A percentile compares a stretch with the other conserved stretches of the same genome.
phyloP scores from a whole-genome alignment of 2,329 filamentous ascomycete genomes.

The Alternaria sp. region DNA sequence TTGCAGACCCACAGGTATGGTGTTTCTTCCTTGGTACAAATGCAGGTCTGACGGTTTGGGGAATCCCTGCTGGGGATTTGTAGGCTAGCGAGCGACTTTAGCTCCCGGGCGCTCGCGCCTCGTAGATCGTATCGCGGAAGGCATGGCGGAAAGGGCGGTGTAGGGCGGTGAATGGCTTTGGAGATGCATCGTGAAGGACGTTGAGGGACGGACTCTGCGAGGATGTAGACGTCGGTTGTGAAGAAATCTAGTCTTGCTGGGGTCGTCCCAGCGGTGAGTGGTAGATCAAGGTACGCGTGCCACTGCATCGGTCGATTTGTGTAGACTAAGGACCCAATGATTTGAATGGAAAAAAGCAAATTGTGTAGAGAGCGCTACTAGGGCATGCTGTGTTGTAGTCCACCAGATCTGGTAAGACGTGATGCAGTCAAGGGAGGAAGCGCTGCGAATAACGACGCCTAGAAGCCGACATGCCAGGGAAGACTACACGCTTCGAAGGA shows the following conservation, averaged over 20 bases:
- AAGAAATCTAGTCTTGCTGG: not conserved
- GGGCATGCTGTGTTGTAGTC: slow-evolving; percentile 7
- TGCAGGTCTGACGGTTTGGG: slow-evolving; percentile 4
- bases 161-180: slow-evolving; percentile 27
- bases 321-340: not conserved
- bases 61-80: slow-evolving; percentile 10
- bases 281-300: not conserved
- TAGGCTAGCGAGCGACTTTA: slow-evolving; percentile 9
- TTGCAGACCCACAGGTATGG: slow-evolving; percentile 3
- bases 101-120: slow-evolving; percentile 13
- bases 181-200: not conserved
- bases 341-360: slow-evolving; percentile 4
- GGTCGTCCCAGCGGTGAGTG: slow-evolving; percentile 2
- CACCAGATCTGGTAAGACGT: slow-evolving; percentile 5
- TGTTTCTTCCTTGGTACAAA: slow-evolving; percentile 3
- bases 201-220: not conserved
- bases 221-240: not conserved
- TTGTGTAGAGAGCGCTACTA: not conserved
- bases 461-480: not conserved
- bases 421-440: not conserved
- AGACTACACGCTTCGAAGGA: not conserved
- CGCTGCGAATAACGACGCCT: not conserved
- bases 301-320: slow-evolving; percentile 10
- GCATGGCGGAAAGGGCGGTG: slow-evolving; percentile 21
- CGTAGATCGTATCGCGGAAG: slow-evolving; percentile 9